Conservation (phyloP, 192 early-diverging fungal species). For the Thoreauomyces humboldtii region DNA sequence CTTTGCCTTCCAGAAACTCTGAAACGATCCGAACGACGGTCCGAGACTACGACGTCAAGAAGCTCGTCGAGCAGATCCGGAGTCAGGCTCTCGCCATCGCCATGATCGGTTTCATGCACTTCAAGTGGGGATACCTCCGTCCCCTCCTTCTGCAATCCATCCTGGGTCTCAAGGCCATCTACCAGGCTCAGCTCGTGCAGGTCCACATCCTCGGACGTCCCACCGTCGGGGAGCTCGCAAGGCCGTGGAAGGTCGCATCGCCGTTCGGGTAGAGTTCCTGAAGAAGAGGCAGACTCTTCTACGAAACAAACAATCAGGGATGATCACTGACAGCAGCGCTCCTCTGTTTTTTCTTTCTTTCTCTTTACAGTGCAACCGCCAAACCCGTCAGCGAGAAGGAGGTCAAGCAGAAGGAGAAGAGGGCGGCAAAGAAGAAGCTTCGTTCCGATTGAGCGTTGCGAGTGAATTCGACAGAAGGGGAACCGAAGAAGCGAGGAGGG, state of each 20-base stretch:
- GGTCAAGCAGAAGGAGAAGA: too few species aligned
- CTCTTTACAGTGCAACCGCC: too few species aligned
- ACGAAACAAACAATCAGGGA: too few species aligned
- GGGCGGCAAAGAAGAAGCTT: too few species aligned
- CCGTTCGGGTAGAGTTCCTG: slow-evolving; percentile 78
- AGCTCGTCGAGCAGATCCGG: slow-evolving; percentile 67
- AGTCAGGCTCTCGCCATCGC: slow-evolving; percentile 66
- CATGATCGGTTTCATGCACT: slow-evolving; percentile 78
- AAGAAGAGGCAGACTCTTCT: too few species aligned
- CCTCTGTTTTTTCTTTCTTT: too few species aligned
- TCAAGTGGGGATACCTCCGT: slow-evolving; percentile 83
- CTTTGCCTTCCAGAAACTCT: slow-evolving; percentile 46
- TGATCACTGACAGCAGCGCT: too few species aligned
- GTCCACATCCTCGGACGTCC: slow-evolving; percentile 75
- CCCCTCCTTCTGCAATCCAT: slow-evolving; percentile 86
- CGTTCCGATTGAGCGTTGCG: too few species aligned
- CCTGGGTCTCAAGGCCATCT: slow-evolving; percentile 70
- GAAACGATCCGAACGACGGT: slow-evolving; percentile 59
- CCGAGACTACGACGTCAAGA: slow-evolving; percentile 76
- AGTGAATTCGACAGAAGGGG: too few species aligned
- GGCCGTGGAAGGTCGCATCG: slow-evolving; percentile 78
- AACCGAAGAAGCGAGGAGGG: too few species aligned
- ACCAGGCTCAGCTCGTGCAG: slow-evolving; percentile 69
- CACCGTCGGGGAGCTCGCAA: slow-evolving; percentile 73
- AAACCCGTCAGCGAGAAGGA: too few species aligned